phyloP scores from a whole-genome alignment of 2,329 filamentous ascomycete genomes.

The Aspergillus fischeri region DNA sequence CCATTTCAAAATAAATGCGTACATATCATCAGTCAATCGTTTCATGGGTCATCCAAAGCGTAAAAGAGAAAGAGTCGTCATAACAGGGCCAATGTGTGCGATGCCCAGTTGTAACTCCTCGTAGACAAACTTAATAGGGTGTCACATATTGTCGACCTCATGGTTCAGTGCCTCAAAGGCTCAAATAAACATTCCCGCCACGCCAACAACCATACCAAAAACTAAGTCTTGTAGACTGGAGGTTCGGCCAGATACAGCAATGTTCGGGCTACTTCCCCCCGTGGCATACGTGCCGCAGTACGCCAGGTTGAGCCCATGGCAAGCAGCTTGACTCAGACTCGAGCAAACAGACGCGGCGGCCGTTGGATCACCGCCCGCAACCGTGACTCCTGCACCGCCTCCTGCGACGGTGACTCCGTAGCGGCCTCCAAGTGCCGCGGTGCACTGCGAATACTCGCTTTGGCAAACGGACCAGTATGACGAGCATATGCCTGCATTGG shows the following conservation, averaged over 20 bases:
- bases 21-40: slow-evolving; percentile 4
- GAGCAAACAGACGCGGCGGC: slow-evolving; percentile 43
- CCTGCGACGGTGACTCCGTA: slow-evolving; percentile 51
- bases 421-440: slow-evolving; percentile 44
- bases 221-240: slow-evolving; percentile 41
- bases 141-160: slow-evolving; percentile 10
- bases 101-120: not conserved
- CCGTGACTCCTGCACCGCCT: slow-evolving; percentile 48
- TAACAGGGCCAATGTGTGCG: slow-evolving; percentile 3
- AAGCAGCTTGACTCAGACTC: slow-evolving; percentile 44
- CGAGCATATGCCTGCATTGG: slow-evolving; percentile 49
- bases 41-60: not conserved
- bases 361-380: slow-evolving; percentile 41
- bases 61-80: slow-evolving; percentile 6
- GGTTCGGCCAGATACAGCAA: slow-evolving; percentile 25
- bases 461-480: slow-evolving; percentile 53
- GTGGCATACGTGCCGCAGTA: slow-evolving; percentile 38
- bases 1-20: not conserved
- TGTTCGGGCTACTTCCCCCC: slow-evolving; percentile 24
- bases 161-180: not conserved
- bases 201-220: slow-evolving; percentile 41
- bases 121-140: not conserved
- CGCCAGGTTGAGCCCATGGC: slow-evolving; percentile 45
- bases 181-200: slow-evolving; percentile 43
- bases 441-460: slow-evolving; percentile 43